phyloP scores from a whole-genome alignment of 1,139 yeast species.

The Blastobotrys elegans region DNA sequence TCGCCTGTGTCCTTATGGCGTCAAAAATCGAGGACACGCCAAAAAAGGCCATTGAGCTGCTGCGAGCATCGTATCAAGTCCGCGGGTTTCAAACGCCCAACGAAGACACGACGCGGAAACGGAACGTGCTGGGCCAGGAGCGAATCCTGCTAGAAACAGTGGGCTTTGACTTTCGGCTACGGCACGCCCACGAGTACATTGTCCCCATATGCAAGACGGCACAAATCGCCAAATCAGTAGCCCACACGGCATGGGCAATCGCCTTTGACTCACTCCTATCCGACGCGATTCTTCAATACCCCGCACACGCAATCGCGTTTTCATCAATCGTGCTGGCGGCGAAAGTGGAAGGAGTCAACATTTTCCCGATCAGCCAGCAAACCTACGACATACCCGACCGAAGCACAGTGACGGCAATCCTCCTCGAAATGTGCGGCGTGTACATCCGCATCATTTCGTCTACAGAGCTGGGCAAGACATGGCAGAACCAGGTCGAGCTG shows the following conservation, averaged over 20 bases:
- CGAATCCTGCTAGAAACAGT: conserved; percentile 68
- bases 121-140: conserved; percentile 40
- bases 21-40: conserved; percentile 86
- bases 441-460: conserved; percentile 21
- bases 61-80: conserved; percentile 23
- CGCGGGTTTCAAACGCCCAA: conserved; percentile 24
- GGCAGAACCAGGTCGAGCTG: neutral
- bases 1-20: conserved; percentile 74
- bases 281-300: conserved; percentile 62
- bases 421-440: conserved; percentile 57
- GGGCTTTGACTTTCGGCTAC: conserved; percentile 67
- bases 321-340: conserved; percentile 55
- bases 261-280: conserved; percentile 72
- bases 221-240: conserved; percentile 22
- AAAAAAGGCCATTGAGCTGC: conserved; percentile 65
- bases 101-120: conserved; percentile 16
- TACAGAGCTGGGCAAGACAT: neutral
- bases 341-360: conserved; percentile 32
- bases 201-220: conserved; percentile 61
- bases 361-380: conserved; percentile 27
- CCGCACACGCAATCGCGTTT: conserved; percentile 77
- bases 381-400: conserved; percentile 21
- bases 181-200: conserved; percentile 62
- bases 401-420: conserved; percentile 51
- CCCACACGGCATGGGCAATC: conserved; percentile 62